A percentile compares a stretch with the other conserved stretches of the same genome.
Evolutionary conservation across 495 filamentous ascomycete genomes (phyloP).

Genomic region (Daldinia vernicosa): DNA sequence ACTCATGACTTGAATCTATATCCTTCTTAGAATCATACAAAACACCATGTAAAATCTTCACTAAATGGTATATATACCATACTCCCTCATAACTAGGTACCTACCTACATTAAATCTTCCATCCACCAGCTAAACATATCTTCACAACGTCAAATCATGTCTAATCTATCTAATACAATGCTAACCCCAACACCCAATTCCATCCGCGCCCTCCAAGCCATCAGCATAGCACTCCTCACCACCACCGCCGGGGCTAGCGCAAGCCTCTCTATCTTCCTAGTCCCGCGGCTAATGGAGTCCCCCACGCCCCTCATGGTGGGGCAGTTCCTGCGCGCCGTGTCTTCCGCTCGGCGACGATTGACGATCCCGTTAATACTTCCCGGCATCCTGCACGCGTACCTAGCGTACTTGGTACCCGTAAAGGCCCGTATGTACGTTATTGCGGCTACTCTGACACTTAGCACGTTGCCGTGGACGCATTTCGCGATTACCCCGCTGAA

Average conservation of each 20-base stretch:
- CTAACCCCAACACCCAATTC: neutral
- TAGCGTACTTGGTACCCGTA: slow-evolving; percentile 54
- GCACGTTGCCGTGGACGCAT: slow-evolving; percentile 62
- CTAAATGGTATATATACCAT: neutral
- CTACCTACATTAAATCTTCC: neutral
- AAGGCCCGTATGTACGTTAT: slow-evolving; percentile 50
- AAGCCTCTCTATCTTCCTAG: slow-evolving; percentile 51
- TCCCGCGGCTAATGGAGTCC: slow-evolving; percentile 62
- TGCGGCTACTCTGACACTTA: slow-evolving; percentile 52
- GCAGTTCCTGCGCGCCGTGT: slow-evolving; percentile 59
- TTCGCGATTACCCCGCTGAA: slow-evolving; percentile 57
- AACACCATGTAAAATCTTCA: neutral
- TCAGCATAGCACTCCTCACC: slow-evolving; percentile 58
- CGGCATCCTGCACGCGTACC: slow-evolving; percentile 52
- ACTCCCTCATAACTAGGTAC: neutral
- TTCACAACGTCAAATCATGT: neutral
- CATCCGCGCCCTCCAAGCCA: slow-evolving; percentile 56
- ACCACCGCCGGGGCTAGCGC: slow-evolving; percentile 54
- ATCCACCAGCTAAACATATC: neutral
- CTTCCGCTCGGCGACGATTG: slow-evolving; percentile 28
- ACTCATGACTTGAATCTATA: neutral
- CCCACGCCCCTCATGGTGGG: slow-evolving; percentile 60
- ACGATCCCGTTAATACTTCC: slow-evolving; percentile 45
- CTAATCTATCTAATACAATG: neutral
- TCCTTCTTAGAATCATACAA: neutral